Percentiles rank a stretch among this genome's conserved stretches.
These are phyloP conservation scores for Emmonsiellopsis sp. DNA, from an alignment of 2,329 filamentous ascomycete genomes.

Conservation along the genomic window DNA sequence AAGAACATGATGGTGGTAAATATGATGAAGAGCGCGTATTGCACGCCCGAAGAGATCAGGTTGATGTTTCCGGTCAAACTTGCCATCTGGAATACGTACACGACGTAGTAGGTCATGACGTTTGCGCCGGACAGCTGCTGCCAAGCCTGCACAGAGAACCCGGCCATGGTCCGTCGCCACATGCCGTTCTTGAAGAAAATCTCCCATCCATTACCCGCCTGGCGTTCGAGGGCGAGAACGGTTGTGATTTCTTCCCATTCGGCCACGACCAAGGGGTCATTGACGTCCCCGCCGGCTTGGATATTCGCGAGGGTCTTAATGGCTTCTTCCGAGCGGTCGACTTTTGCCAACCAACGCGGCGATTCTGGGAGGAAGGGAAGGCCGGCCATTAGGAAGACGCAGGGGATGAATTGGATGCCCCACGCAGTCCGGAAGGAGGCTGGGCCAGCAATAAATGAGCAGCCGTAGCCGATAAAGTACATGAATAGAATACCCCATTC, in stretches of 20 bases:
- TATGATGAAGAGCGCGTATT: constrained; percentile 24
- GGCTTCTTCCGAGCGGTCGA: constrained; percentile 53
- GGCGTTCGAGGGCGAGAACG: constrained; percentile 36
- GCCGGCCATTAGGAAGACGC: constrained; percentile 29
- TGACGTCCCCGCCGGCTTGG: constrained; percentile 42
- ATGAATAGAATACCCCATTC: constrained; percentile 37
- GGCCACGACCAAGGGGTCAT: constrained; percentile 40
- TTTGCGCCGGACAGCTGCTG: constrained; percentile 40
- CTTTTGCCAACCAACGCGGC: constrained; percentile 42
- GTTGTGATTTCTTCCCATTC: constrained; percentile 47
- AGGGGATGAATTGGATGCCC: constrained; percentile 38
- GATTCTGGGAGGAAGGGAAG: constrained; percentile 18
- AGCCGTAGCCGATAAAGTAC: constrained; percentile 41
- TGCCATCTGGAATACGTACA: constrained; percentile 32
- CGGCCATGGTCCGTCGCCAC: constrained; percentile 49
- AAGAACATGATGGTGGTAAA: constrained; percentile 18
- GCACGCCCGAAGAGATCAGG: constrained; percentile 22
- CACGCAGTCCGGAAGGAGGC: constrained; percentile 39
- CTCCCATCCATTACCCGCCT: constrained; percentile 29
- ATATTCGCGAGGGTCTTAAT: constrained; percentile 45
- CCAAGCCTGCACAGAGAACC: constrained; percentile 49
- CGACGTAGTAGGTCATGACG: constrained; percentile 28
- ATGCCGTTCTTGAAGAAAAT: constrained; percentile 45
- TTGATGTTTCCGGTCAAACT: constrained; percentile 25
- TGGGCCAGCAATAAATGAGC: constrained; percentile 30